These are phyloP conservation scores for Sporobolus alterniflorus DNA, from an alignment of 202 grass and related monocot species.

Conservation along the genomic window DNA sequence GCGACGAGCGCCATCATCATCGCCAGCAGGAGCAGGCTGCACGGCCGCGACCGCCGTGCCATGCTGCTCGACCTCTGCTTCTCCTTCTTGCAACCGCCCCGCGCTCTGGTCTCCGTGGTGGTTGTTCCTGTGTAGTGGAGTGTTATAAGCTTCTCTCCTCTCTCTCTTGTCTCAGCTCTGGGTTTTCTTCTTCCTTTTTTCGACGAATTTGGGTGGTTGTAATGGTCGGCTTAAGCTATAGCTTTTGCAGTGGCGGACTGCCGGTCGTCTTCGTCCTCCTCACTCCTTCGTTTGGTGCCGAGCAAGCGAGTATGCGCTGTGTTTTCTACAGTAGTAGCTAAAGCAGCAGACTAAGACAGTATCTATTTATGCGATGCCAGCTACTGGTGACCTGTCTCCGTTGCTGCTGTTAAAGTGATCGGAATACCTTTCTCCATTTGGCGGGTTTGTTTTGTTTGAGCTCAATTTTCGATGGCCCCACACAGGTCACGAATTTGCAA, in stretches of 20 bases:
- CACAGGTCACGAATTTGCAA: not conserved
- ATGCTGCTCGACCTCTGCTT: not conserved
- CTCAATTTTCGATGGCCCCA: not conserved
- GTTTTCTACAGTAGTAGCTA: constrained; percentile 3
- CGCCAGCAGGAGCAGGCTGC: not conserved
- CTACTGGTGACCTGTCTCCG: not conserved
- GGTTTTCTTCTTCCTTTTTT: not conserved
- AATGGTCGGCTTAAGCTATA: constrained; percentile 38
- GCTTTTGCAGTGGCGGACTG: constrained; percentile 27
- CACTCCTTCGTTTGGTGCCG: not conserved
- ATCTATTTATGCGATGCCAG: not conserved
- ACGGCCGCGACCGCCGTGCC: constrained; percentile 24
- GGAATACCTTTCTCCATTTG: not conserved
- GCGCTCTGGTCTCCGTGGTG: not conserved
- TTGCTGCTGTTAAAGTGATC: not conserved
- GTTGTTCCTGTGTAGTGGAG: not conserved
- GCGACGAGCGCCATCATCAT: not conserved
- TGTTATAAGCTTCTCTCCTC: not conserved
- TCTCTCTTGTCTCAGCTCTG: not conserved
- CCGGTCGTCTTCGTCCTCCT: constrained; percentile 31
- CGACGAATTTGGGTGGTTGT: constrained; percentile 43
- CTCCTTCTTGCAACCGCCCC: not conserved
- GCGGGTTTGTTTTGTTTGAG: constrained; percentile 3
- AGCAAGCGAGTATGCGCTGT: not conserved
- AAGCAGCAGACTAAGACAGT: not conserved